Evolutionary conservation across 2,329 filamentous ascomycete genomes (phyloP), one percentile per base, ranked within the genome.

Genomic region (Fusarium sp.): DNA sequence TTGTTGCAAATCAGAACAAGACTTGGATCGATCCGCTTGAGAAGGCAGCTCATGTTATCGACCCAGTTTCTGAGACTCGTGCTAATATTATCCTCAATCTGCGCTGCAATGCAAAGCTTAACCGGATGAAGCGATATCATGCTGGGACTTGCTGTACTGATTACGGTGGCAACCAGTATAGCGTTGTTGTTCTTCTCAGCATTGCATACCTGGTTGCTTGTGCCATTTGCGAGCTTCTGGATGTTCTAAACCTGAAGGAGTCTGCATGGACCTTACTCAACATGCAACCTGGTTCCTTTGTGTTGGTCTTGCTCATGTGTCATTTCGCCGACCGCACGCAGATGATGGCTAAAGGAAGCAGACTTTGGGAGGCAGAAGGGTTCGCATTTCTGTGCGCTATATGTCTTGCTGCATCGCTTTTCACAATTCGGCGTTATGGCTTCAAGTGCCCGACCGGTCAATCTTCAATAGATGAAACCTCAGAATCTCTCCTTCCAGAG

Each of bases 111-210:
- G 82, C 75, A 54, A 82, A 68, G 68, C 78, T 64, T 55, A 75
- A 63, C 68, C 75, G 50, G 7, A 47, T 66, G 25, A 42, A 61
- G 1, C 77, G 77, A 10, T 83, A 82, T 60, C 81, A 83, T 69
- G 77, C 82, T 45, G 78, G 82, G 48, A 87, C 86, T 4, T 89
- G 87, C 65, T 89, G 87, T 66, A 83, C 78, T 32, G 80, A 80
- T n/a, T 87, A 88, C 62, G 72, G 76, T 4, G 55, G 49, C 9
- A 64, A 57, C 2, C 34, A 66, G 16, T 50, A 76, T 41, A 10
- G 28, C 1, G 20, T 42, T 1, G n/a, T 68, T 8, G 30, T 72
- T 3, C 12, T 75, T 6, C 43, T 79, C 4, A 55, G 55, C 1
- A 21, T 76, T 18, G 66, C 57, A 1, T 77, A 68, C 16, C 28